Evolutionary conservation across 192 early-diverging fungal genomes (phyloP).

Genomic region (Piromyces finnis): DNA sequence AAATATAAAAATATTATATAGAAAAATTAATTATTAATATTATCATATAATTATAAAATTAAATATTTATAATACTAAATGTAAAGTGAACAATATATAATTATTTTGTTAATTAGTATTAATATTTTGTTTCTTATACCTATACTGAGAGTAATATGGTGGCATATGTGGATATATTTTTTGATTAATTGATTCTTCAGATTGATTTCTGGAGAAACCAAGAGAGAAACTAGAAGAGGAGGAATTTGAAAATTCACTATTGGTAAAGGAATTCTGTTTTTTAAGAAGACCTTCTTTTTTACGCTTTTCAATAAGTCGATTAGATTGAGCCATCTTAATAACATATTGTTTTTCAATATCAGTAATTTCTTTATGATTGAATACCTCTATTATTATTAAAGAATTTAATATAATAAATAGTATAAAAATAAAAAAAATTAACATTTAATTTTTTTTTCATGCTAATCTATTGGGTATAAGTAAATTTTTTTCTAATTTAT

Average conservation of each 20-base stretch:
- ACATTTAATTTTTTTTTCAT: no score
- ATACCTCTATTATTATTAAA: constrained; percentile 3
- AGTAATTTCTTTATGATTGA: constrained; percentile 24
- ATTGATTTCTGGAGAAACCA: neutral
- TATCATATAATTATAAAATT: no score
- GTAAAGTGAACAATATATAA: no score
- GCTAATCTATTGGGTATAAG: no score
- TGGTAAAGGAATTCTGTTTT: constrained; percentile 7
- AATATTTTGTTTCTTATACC: constrained; percentile 3
- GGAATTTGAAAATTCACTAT: neutral
- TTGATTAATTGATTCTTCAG: neutral
- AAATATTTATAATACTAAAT: no score
- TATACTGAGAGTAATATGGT: constrained; percentile 22
- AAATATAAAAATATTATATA: no score
- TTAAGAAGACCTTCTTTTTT: neutral
- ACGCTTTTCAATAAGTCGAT: neutral
- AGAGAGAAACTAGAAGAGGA: neutral
- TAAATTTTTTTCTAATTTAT: neutral
- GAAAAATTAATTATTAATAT: no score
- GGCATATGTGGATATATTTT: constrained; percentile 19
- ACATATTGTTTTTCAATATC: constrained; percentile 15
- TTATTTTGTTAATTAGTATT: no score
- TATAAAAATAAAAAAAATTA: no score
- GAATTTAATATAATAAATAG: neutral
- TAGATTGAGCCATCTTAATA: constrained; percentile 2